These are phyloP conservation scores for Kappamyces sp. DNA, from an alignment of 192 early-diverging fungal species.

Conservation along the genomic window DNA sequence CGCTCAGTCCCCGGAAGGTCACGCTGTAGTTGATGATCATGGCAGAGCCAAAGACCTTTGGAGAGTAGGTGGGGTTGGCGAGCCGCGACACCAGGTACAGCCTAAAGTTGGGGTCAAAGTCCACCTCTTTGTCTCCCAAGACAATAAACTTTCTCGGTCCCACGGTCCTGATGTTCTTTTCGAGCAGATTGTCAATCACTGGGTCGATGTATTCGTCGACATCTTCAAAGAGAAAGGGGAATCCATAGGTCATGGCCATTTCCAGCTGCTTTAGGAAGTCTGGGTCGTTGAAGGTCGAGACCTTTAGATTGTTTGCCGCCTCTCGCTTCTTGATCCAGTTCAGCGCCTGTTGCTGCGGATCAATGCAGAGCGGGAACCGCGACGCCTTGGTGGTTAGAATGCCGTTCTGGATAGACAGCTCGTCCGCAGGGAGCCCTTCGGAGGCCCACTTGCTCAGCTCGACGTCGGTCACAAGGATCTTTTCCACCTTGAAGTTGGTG, in stretches of 20 bases:
- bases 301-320: slow-evolving; percentile 49
- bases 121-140: slow-evolving; percentile 60
- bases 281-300: slow-evolving; percentile 53
- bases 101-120: slow-evolving; percentile 53
- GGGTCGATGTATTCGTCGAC: slow-evolving; percentile 64
- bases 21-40: slow-evolving; percentile 63
- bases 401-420: slow-evolving; percentile 59
- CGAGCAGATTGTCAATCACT: slow-evolving; percentile 57
- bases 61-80: slow-evolving; percentile 53
- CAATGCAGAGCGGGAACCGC: slow-evolving; percentile 57
- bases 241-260: slow-evolving; percentile 60
- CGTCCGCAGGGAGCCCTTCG: slow-evolving; percentile 58
- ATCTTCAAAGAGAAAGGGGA: slow-evolving; percentile 60
- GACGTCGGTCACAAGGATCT: slow-evolving; percentile 48
- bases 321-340: slow-evolving; percentile 59
- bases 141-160: slow-evolving; percentile 51
- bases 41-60: slow-evolving; percentile 55
- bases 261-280: slow-evolving; percentile 60
- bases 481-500: slow-evolving; percentile 43
- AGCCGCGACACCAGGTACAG: slow-evolving; percentile 49
- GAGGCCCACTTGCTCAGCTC: slow-evolving; percentile 55
- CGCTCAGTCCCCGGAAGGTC: slow-evolving; percentile 56
- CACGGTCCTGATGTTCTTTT: slow-evolving; percentile 49
- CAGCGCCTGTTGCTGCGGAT: slow-evolving; percentile 57
- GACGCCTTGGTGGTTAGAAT: slow-evolving; percentile 56